Conservation (phyloP, 306 rosid species). For the Mimosa bimucronata region DNA sequence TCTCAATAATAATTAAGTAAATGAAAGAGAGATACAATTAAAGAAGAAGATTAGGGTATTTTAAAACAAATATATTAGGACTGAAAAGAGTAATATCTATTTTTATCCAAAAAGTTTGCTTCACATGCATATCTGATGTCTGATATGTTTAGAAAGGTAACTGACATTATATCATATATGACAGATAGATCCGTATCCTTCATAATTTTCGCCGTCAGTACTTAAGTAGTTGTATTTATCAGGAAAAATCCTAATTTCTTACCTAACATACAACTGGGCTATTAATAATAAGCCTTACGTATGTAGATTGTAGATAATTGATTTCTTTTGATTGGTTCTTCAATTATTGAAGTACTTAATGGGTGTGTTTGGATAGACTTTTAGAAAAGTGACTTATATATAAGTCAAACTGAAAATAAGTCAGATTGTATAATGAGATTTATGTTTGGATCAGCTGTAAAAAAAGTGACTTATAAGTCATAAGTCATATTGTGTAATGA, state of each 20-base stretch:
- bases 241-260: neutral
- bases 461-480: no score
- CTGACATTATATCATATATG: neutral
- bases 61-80: no score
- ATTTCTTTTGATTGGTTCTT: neutral
- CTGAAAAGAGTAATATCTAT: neutral
- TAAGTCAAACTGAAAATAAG: no score
- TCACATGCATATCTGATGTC: neutral
- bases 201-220: neutral
- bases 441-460: no score
- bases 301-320: neutral
- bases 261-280: neutral
- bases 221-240: neutral
- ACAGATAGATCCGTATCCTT: neutral
- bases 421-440: no score
- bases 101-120: neutral
- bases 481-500: no score
- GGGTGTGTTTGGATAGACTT: no score
- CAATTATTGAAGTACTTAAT: neutral
- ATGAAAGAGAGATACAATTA: no score
- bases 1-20: no score
- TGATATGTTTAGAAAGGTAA: neutral
- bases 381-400: no score
- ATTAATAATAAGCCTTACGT: neutral
- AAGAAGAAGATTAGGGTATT: no score